Conservation (phyloP, 1,139 yeast genomes). For the Scheffersomyces parashehatae region DNA sequence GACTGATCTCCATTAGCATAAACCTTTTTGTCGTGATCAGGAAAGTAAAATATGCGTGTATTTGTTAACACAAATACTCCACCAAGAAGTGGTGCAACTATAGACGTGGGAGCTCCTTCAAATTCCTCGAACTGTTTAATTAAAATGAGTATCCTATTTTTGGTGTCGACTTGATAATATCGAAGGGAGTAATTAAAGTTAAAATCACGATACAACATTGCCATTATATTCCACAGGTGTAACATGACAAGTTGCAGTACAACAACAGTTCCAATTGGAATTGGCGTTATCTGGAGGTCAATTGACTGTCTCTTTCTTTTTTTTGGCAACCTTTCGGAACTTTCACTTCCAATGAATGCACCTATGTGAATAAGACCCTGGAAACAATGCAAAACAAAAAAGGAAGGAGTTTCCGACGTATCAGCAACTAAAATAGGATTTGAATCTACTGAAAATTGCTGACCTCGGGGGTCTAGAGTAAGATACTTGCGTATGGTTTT, state of each 20-base stretch:
- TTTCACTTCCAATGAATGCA: neutral
- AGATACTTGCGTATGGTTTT: conserved; percentile 6
- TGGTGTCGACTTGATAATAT: conserved; percentile 21
- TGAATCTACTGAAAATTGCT: conserved; percentile 28
- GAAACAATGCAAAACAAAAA: conserved; percentile 28
- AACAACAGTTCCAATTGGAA: conserved; percentile 29
- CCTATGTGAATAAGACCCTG: conserved; percentile 28
- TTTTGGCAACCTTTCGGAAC: neutral
- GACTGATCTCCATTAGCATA: neutral
- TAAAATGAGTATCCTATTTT: conserved; percentile 8
- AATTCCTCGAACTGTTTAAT: conserved; percentile 36
- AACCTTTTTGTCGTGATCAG: conserved; percentile 15
- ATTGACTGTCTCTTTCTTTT: conserved; percentile 1
- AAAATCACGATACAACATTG: conserved; percentile 38
- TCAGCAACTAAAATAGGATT: conserved; percentile 23
- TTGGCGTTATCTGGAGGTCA: conserved; percentile 14
- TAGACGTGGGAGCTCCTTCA: conserved; percentile 31
- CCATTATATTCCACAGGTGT: conserved; percentile 14
- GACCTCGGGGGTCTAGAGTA: conserved; percentile 26
- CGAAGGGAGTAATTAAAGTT: conserved; percentile 35
- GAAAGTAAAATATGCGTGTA: conserved; percentile 34
- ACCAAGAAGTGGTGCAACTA: conserved; percentile 25
- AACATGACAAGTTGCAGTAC: conserved; percentile 24
- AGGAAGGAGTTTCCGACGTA: conserved; percentile 10
- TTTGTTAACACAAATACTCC: conserved; percentile 36